Percentiles rank a stretch among this genome's conserved stretches.
Evolutionary conservation across 2,329 filamentous ascomycete species (phyloP).

Genomic region (Calonectria leucothoes): DNA sequence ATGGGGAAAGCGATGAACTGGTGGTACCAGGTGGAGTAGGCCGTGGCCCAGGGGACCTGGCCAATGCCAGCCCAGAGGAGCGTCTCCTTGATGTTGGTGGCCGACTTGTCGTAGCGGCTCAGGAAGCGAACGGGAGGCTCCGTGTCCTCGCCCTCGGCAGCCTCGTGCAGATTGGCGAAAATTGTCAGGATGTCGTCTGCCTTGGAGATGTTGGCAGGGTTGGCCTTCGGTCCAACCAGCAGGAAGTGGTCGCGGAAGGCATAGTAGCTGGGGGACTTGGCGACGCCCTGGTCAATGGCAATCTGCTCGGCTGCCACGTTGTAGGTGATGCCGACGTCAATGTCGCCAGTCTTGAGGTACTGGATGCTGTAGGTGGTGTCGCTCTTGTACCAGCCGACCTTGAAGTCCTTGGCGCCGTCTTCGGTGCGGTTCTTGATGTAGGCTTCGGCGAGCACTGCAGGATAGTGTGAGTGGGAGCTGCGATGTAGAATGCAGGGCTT

Average conservation of each 20-base stretch:
- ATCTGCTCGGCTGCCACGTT: conserved; percentile 54
- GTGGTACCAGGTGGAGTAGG: conserved; percentile 60
- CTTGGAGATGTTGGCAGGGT: conserved; percentile 46
- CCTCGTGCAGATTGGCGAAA: conserved; percentile 48
- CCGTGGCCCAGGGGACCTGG: conserved; percentile 57
- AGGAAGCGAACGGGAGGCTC: conserved; percentile 53
- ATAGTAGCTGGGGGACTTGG: conserved; percentile 47
- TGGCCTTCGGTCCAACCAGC: conserved; percentile 51
- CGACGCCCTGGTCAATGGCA: conserved; percentile 54
- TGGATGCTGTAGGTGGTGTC: conserved; percentile 59
- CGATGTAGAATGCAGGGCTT: fast-evolving
- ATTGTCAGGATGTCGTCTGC: conserved; percentile 45
- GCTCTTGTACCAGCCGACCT: conserved; percentile 57
- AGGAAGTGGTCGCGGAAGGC: conserved; percentile 60
- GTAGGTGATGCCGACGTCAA: conserved; percentile 61
- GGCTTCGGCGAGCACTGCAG: conserved; percentile 39
- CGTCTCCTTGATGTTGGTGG: conserved; percentile 61
- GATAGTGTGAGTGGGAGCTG: not conserved
- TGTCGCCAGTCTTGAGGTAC: conserved; percentile 51
- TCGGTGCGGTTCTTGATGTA: conserved; percentile 39
- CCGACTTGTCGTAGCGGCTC: conserved; percentile 59
- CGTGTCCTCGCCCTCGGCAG: conserved; percentile 47
- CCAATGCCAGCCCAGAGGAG: conserved; percentile 58
- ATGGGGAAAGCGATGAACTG: conserved; percentile 58
- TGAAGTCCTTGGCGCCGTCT: conserved; percentile 46